phyloP scores from a whole-genome alignment of 2,329 filamentous ascomycete species.

The Chaetomium strumarium region DNA sequence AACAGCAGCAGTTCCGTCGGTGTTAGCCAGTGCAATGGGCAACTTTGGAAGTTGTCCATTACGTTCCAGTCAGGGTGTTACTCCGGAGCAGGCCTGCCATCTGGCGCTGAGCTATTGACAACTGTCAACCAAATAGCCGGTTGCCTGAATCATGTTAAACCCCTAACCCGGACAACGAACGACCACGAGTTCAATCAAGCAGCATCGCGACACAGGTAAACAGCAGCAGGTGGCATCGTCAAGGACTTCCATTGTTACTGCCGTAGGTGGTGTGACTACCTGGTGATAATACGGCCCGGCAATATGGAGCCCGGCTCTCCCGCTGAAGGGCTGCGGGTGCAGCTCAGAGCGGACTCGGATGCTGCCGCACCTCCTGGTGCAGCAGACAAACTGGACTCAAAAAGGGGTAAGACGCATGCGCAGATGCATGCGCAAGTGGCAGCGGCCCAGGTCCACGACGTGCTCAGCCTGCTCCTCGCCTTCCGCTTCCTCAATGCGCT shows the following conservation, averaged over 20 bases:
- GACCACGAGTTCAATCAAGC: too few relatives aligned
- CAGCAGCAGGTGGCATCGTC: too few relatives aligned
- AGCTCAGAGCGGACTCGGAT: slow-evolving; percentile 3
- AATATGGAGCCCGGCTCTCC: slow-evolving; percentile 9
- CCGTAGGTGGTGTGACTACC: too few relatives aligned
- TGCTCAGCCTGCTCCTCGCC: slow-evolving; percentile 45
- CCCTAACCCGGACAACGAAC: neutral
- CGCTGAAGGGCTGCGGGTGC: slow-evolving; percentile 3
- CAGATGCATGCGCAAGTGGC: slow-evolving; percentile 26
- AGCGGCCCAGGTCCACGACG: slow-evolving; percentile 31
- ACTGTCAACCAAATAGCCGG: neutral
- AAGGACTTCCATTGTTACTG: too few relatives aligned
- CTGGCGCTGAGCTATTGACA: neutral
- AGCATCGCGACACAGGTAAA: too few relatives aligned
- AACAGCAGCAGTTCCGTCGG: too few relatives aligned
- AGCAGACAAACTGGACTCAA: neutral
- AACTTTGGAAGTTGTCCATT: too few relatives aligned
- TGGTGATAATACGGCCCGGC: neutral
- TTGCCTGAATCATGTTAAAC: neutral
- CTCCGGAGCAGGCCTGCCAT: too few relatives aligned
- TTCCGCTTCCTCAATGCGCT: slow-evolving; percentile 78
- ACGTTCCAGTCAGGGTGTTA: too few relatives aligned
- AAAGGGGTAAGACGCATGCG: neutral
- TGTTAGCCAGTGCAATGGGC: too few relatives aligned
- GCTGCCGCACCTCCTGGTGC: neutral